Evolutionary conservation across 2,329 filamentous ascomycete species (phyloP), one percentile per base, ranked within the genome.

Genomic region (Verticillium dahliae): DNA sequence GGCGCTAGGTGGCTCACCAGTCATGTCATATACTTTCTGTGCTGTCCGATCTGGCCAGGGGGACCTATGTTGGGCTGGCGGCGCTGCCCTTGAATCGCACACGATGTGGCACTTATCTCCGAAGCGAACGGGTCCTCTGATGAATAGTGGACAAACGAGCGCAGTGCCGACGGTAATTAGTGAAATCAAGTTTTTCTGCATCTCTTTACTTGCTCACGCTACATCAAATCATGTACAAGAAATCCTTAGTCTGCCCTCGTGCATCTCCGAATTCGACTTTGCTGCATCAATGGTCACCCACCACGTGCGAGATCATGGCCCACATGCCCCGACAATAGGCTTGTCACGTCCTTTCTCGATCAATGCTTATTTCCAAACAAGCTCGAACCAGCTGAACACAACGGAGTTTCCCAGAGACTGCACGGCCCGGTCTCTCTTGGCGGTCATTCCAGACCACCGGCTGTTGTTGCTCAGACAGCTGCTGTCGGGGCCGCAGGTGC

Each of bases 401-500:
- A 27, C 7, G 6, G 10, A 31, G n/a, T 22, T 52, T 22, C 27
- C 27, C 45, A 27, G 45, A 18, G 45, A 22, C 18, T 22, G 45
- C 18, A n/a, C 45, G 45, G 45, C 10, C 45, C 45, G 45, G 45
- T 4, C 18, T 18, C 39, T 22, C 11, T 18, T 10, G 45, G 6
- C 45, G 18, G 45, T 18, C 45, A 18, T 52, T 52, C 45, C 11
- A 31, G 45, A 22, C 27, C 27, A 31, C 27, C 27, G 27, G 4
- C 27, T 31, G 27, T 31, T 5, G 27, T 31, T 31, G 27, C 27
- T 31, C 27, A 31, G 27, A 22, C 41, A 9, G 41, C 15, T 4
- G 41, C 41, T 9, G 45, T 18, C 18, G 45, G 45, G 11, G 45
- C 45, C 27, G 45, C 70, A 18, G 45, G 45, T 18, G 45, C 69